Evolutionary conservation across 2,329 filamentous ascomycete genomes (phyloP).

Genomic region (Sclerotinia spermophila): DNA sequence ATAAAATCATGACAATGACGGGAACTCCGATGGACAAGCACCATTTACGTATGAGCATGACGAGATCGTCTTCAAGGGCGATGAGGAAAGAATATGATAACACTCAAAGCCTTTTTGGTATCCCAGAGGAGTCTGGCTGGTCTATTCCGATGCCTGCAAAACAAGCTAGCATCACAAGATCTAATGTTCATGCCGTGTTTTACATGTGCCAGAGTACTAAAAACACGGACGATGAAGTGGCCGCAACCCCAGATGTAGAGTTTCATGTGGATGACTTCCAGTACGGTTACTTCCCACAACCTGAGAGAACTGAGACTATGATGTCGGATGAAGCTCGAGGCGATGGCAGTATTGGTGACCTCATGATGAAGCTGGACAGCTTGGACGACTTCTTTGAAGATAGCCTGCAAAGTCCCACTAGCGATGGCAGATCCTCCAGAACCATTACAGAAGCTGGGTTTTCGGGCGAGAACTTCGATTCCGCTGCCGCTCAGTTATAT

Average conservation of each 20-base stretch:
- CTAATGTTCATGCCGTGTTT: conserved; percentile 93
- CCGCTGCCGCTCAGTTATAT: conserved; percentile 72
- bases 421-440: conserved; percentile 58
- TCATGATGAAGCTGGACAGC: conserved; percentile 76
- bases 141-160: conserved; percentile 89
- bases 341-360: conserved; percentile 73
- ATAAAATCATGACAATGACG: conserved; percentile 93
- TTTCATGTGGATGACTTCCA: conserved; percentile 85
- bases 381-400: conserved; percentile 82
- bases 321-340: conserved; percentile 69
- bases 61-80: conserved; percentile 76
- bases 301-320: conserved; percentile 77
- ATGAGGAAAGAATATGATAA: conserved; percentile 93
- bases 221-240: conserved; percentile 54
- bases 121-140: conserved; percentile 94
- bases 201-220: conserved; percentile 79
- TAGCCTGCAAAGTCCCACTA: conserved; percentile 51
- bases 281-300: conserved; percentile 60
- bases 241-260: conserved; percentile 77
- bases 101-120: conserved; percentile 91
- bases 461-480: conserved; percentile 63
- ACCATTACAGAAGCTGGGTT: conserved; percentile 64
- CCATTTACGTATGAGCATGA: conserved; percentile 97
- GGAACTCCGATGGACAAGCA: conserved; percentile 90
- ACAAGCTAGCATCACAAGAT: conserved; percentile 79